Evolutionary conservation across 192 early-diverging fungal genomes (phyloP).

Genomic region (Pilobolus umbonatus): DNA sequence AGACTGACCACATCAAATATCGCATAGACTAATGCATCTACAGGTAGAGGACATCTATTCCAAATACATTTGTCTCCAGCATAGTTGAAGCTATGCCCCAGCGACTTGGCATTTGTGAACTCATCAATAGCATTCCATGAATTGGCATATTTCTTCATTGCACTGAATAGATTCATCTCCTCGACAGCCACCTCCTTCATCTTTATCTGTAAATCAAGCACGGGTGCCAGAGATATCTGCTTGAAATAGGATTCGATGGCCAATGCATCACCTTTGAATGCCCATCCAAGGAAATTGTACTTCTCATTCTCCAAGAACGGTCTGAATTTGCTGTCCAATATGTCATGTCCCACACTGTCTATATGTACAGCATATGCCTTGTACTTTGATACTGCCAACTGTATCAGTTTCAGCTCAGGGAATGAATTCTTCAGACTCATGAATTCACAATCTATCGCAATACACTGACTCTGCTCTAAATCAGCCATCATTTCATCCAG

Average conservation of each 20-base stretch:
- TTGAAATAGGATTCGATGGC: conserved; percentile 21
- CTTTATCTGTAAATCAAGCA: conserved; percentile 30
- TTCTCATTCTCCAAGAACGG: conserved; percentile 4
- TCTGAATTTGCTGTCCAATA: not conserved
- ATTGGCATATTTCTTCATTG: conserved; percentile 15
- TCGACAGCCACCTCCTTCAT: conserved; percentile 6
- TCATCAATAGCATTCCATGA: conserved; percentile 24
- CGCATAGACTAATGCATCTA: conserved; percentile 24
- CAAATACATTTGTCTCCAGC: conserved; percentile 20
- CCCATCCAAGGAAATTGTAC: conserved; percentile 20
- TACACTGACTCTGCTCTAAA: not conserved
- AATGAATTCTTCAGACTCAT: conserved; percentile 11
- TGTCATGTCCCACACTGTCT: not conserved
- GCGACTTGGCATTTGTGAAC: conserved; percentile 22
- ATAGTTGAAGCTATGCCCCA: conserved; percentile 7
- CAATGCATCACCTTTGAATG: conserved; percentile 22
- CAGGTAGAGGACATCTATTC: conserved; percentile 19
- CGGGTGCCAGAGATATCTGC: conserved; percentile 5
- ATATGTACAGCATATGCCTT: conserved; percentile 27
- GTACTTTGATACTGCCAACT: conserved; percentile 19
- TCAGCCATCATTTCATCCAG: conserved; percentile 13
- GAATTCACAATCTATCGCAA: conserved; percentile 35
- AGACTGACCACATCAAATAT: conserved; percentile 33
- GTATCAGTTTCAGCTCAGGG: conserved; percentile 28
- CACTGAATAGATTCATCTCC: conserved; percentile 16